These are phyloP conservation scores for Beverwykella pulmonaria DNA, from an alignment of 495 filamentous ascomycete species.

Conservation along the genomic window DNA sequence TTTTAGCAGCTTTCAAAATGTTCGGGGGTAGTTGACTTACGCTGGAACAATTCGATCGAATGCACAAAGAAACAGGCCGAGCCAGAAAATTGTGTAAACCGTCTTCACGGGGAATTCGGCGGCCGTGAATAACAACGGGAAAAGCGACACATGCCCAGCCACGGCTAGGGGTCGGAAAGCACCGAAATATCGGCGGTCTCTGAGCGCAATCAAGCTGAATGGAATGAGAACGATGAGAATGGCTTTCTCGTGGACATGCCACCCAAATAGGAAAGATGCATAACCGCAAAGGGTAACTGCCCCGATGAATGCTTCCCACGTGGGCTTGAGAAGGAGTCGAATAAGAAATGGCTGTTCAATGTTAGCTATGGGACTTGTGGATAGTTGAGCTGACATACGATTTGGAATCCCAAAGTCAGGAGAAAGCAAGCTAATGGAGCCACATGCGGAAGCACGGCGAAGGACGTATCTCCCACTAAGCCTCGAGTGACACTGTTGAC, in stretches of 20 bases:
- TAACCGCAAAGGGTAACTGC: slow-evolving; percentile 94
- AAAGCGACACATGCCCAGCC: slow-evolving; percentile 90
- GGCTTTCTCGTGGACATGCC: slow-evolving; percentile 98
- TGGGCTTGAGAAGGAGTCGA: slow-evolving; percentile 79
- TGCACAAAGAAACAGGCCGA: slow-evolving; percentile 78
- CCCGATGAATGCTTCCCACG: slow-evolving; percentile 84
- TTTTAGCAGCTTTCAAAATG: slow-evolving; percentile 4
- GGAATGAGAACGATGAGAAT: slow-evolving; percentile 93
- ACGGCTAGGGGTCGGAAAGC: slow-evolving; percentile 92
- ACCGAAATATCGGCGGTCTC: slow-evolving; percentile 85
- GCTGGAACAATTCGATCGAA: slow-evolving; percentile 90
- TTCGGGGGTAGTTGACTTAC: slow-evolving; percentile 36
- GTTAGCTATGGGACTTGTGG: slow-evolving; percentile 29
- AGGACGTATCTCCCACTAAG: slow-evolving; percentile 91
- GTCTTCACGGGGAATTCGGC: slow-evolving; percentile 92
- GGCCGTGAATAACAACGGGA: slow-evolving; percentile 89
- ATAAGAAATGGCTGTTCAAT: slow-evolving; percentile 64
- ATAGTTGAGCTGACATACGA: slow-evolving; percentile 50
- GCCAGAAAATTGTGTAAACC: slow-evolving; percentile 89
- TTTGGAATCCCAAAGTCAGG: slow-evolving; percentile 81
- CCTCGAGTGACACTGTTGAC: slow-evolving; percentile 88
- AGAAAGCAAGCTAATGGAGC: slow-evolving; percentile 76
- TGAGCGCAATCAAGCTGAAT: slow-evolving; percentile 90
- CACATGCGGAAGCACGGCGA: slow-evolving; percentile 88
- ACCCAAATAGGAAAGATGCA: slow-evolving; percentile 94